phyloP scores from a whole-genome alignment of 2,329 filamentous ascomycete species.

The Penicillium sp. region DNA sequence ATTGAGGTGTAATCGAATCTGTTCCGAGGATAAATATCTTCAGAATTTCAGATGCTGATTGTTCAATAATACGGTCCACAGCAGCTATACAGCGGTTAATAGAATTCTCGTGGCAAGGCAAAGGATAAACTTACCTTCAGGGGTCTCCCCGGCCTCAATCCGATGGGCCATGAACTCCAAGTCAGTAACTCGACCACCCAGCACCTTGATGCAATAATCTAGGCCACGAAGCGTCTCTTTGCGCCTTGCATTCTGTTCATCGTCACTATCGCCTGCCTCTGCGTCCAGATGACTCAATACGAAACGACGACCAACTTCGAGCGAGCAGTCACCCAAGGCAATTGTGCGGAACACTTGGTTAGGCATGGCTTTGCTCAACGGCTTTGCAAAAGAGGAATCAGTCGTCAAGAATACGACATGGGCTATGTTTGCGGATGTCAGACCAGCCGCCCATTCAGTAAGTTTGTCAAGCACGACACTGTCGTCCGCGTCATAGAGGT shows the following conservation, averaged over 20 bases:
- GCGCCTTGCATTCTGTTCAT: conserved; percentile 28
- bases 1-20: conserved; percentile 61
- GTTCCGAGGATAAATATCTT: conserved; percentile 79
- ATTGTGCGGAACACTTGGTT: conserved; percentile 88
- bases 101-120: not conserved
- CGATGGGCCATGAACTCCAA: conserved; percentile 90
- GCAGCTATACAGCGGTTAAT: conserved; percentile 54
- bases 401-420: conserved; percentile 94
- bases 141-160: conserved; percentile 81
- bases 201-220: conserved; percentile 73
- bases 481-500: conserved; percentile 70
- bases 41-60: conserved; percentile 83
- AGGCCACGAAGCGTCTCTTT: conserved; percentile 65
- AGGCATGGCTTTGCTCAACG: conserved; percentile 79
- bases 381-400: conserved; percentile 84
- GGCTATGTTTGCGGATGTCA: conserved; percentile 83
- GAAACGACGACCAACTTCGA: conserved; percentile 82
- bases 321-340: conserved; percentile 79
- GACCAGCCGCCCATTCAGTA: conserved; percentile 82
- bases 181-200: conserved; percentile 92
- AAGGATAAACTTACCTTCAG: conserved; percentile 51
- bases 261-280: conserved; percentile 37
- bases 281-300: conserved; percentile 75
- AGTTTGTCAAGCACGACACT: conserved; percentile 70
- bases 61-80: conserved; percentile 82